Base-by-base conservation (phyloP, 2,329 filamentous ascomycete species). In the Aspergillus sp. region DNA sequence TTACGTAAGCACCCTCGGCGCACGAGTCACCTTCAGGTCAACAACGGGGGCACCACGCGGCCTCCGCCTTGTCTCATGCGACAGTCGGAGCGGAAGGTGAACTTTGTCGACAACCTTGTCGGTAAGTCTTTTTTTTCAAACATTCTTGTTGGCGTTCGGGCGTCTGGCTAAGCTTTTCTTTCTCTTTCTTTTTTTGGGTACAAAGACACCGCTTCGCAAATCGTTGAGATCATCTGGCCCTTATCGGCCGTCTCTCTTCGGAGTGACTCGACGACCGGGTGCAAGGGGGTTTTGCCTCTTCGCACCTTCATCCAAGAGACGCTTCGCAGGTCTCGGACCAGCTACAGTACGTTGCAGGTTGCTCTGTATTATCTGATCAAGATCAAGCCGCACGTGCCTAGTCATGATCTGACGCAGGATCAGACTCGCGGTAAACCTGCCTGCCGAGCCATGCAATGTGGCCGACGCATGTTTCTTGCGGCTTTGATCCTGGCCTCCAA, bases 231-330 rank as follows among this genome's bases (percentile, higher is more conserved):
- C 56, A 96, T 99, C 71, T 99, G 95, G 95, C 93, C 95, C 50
- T 84, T 94, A 49, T 96, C 94, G 56, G 93, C 91, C 60, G 87
- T 89, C 39, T 85, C 90, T 59, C 90, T 90, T 75, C 87, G 88
- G 69, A 88, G 84, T 69, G 90, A 94, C 72, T 81, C 85, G 59
- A 72, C 75, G 62, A 79, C 80, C 64, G 88, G 86, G 60, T 84
- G 84, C 72, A 91, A 90, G 74, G 87, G 90, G 55, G 90, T 97
- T 62, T 81, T 99, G 66, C 93, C 94, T 60, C 83, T 99, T 70
- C 90, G 93, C 67, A 96, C 90, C 56, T 99, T 98, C 75, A 98
- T 99, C 70, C 93, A 98, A 78, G 95, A 98, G 82, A 98, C 95
- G 20, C 83, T 99, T 66, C 90, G 93, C 68, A 88, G 95, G 69